Evolutionary conservation across 768 basidiomycete genomes (phyloP).

Genomic region (Amanita jacksonii): DNA sequence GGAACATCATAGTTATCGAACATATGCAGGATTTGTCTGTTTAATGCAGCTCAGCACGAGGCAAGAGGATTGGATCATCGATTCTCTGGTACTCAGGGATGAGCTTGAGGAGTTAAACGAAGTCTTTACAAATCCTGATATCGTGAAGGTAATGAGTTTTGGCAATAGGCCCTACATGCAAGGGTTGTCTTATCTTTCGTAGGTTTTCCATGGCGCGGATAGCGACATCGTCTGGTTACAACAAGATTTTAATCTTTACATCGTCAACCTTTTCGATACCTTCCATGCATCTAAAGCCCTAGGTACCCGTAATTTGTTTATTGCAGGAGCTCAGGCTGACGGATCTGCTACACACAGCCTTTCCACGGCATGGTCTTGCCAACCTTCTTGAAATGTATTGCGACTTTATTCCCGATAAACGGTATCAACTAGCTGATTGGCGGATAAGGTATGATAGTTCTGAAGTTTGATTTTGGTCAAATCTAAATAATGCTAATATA

Average conservation of each 20-base stretch:
- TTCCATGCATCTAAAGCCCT: constrained; percentile 88
- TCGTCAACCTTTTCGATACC: constrained; percentile 96
- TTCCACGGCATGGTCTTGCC: constrained; percentile 77
- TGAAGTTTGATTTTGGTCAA: neutral
- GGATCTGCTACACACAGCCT: constrained; percentile 40
- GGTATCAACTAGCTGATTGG: constrained; percentile 97
- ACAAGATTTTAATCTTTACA: constrained; percentile 87
- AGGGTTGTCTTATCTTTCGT: neutral
- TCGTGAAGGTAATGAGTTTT: constrained; percentile 63
- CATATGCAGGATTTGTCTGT: constrained; percentile 82
- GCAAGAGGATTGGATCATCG: constrained; percentile 80
- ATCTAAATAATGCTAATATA: constrained; percentile 12
- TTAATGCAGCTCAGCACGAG: constrained; percentile 89
- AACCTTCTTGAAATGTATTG: constrained; percentile 83
- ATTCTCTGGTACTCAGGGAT: constrained; percentile 66
- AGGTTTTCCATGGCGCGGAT: constrained; percentile 94
- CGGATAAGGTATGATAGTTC: constrained; percentile 58
- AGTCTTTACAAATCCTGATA: constrained; percentile 73
- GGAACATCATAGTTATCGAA: constrained; percentile 86
- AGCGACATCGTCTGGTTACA: constrained; percentile 95
- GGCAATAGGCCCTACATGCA: neutral
- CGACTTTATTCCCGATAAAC: constrained; percentile 86
- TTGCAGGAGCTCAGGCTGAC: neutral
- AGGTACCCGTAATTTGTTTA: too few species aligned
- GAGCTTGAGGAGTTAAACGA: constrained; percentile 71